Percentiles rank a stretch among this genome's conserved stretches.
phyloP scores from a whole-genome alignment of 192 early-diverging fungal species.

The Phycomyces blakesleeanus region DNA sequence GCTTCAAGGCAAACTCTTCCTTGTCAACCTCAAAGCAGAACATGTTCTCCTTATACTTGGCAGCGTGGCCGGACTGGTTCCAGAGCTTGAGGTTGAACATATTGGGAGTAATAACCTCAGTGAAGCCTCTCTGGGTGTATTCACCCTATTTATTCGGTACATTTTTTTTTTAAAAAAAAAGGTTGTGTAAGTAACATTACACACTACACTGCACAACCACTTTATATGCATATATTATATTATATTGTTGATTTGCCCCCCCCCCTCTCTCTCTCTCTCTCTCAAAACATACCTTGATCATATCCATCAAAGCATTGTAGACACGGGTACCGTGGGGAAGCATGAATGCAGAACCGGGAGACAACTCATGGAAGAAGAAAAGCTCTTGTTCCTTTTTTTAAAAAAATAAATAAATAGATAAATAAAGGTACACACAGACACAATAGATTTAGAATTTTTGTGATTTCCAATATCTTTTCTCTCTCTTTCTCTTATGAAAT shows the following conservation, averaged over 20 bases:
- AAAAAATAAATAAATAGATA: too few species aligned
- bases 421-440: too few species aligned
- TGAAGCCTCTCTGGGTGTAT: conserved; percentile 91
- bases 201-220: too few species aligned
- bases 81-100: conserved; percentile 98
- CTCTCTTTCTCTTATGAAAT: not conserved
- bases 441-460: not conserved
- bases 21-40: conserved; percentile 94
- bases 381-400: conserved; percentile 98
- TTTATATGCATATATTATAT: too few species aligned
- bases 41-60: conserved; percentile 98
- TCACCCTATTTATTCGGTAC: conserved; percentile 42
- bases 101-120: conserved; percentile 96
- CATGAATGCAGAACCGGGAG: conserved; percentile 92
- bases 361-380: conserved; percentile 96
- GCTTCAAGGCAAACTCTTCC: conserved; percentile 96
- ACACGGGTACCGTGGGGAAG: conserved; percentile 94
- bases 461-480: not conserved
- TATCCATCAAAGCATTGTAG: conserved; percentile 91
- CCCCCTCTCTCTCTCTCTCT: too few species aligned
- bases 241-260: not conserved
- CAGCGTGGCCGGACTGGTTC: conserved; percentile 93
- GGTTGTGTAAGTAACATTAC: not conserved
- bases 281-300: conserved; percentile 65
- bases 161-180: too few species aligned